phyloP scores from a whole-genome alignment of 306 rosid species.

The Elaeagnus macrophylla region DNA sequence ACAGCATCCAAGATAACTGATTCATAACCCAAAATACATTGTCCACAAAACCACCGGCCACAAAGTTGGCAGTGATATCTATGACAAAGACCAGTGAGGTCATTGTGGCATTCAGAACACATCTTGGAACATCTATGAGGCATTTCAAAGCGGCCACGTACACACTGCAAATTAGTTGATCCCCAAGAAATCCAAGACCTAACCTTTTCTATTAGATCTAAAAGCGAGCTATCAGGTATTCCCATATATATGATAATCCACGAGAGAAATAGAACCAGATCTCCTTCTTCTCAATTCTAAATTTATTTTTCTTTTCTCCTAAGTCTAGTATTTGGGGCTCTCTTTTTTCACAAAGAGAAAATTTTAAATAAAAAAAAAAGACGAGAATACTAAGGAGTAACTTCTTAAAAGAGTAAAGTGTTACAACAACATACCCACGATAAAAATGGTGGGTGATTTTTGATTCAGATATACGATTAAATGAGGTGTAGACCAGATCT shows the following conservation, averaged over 20 bases:
- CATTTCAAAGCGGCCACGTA: constrained; percentile 44
- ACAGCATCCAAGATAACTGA: constrained; percentile 22
- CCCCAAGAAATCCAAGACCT: constrained; percentile 60
- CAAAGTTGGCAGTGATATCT: constrained; percentile 59
- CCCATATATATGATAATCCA: constrained; percentile 60
- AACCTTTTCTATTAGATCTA: constrained; percentile 60
- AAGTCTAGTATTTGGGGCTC: constrained; percentile 19
- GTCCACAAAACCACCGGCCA: constrained; percentile 59
- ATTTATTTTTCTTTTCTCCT: constrained; percentile 19
- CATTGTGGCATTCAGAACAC: constrained; percentile 59
- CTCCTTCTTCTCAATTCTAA: constrained; percentile 19
- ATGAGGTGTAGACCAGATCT: constrained; percentile 15
- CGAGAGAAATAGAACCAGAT: constrained; percentile 25
- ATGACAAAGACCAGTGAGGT: constrained; percentile 21
- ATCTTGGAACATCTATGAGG: constrained; percentile 34
- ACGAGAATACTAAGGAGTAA: constrained; percentile 28
- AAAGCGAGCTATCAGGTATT: constrained; percentile 73
- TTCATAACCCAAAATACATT: constrained; percentile 49
- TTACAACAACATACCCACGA: constrained; percentile 39
- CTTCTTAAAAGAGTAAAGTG: constrained; percentile 6
- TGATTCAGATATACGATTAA: constrained; percentile 29
- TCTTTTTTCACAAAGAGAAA: constrained; percentile 27
- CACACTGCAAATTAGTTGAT: constrained; percentile 27
- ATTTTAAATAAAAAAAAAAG: constrained; percentile 23
- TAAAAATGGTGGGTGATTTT: constrained; percentile 56